Base-by-base conservation (phyloP, 345 rosid species). In the Eucalyptus regnans region DNA sequence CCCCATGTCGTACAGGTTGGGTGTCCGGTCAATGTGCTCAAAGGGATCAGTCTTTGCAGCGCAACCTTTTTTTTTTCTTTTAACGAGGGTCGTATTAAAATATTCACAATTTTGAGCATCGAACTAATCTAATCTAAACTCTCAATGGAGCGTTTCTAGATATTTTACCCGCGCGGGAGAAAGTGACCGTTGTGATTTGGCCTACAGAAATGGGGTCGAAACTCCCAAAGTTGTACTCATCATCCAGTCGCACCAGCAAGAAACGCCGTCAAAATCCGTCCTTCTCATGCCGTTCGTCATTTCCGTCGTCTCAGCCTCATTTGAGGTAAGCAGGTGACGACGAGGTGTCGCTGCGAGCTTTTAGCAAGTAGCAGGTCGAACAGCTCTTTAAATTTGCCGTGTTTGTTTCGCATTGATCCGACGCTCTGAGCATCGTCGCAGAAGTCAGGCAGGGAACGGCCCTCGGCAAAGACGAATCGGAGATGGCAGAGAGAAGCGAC, bases 81-180 rank as follows among this genome's bases (percentile, higher is more conserved):
- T 7, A 13, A 64, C 37, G 37, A 13, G 37, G 3, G 18, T n/a
- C 8, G 31, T 13, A 64, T 13, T n/a, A 10, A 64, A n/a, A n/a
- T n/a, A n/a, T 14, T 29, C 20, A 8, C 5, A 4, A 29, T 13
- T n/a, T n/a, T 13, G 0, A 52, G 56, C 56, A 52, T 52, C 56
- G 18, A 52, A 52, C 56, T 52, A 1, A 9, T 18, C 56, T 52
- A 23, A 56, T 56, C 27, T 56, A 56, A 56, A 20, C 3, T 56
- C 62, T 56, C 62, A 22, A 0, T 54, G 1, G 58, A 56, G 27
- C 27, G 62, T 56, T 56, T 56, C 29, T 23, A 56, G 62, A 56
- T 9, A 56, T 56, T 56, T 56, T 56, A 56, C 62, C 62, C 29
- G 12, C 62, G 29, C 12, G 12, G 12, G 62, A 56, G 27, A 56